Percentiles rank a stretch among this genome's conserved stretches.
These are phyloP conservation scores for Aspergillus hancockii DNA, from an alignment of 495 filamentous ascomycete genomes.

Conservation along the genomic window DNA sequence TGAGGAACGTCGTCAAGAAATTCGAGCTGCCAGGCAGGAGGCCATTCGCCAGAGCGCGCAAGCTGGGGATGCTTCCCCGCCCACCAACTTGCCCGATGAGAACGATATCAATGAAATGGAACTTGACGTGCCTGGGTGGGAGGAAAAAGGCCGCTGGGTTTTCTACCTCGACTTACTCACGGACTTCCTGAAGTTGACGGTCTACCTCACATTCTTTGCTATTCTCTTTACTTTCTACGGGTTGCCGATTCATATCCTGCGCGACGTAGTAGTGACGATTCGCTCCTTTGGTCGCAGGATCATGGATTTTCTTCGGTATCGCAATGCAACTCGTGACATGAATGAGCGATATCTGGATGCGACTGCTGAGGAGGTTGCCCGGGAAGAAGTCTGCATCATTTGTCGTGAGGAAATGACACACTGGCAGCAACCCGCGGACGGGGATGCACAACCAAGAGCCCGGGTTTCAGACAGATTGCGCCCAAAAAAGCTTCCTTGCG, in stretches of 20 bases:
- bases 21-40: constrained; percentile 61
- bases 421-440: constrained; percentile 49
- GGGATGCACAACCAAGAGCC: constrained; percentile 35
- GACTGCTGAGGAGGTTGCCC: constrained; percentile 76
- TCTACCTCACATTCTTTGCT: constrained; percentile 89
- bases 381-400: constrained; percentile 95
- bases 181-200: constrained; percentile 85
- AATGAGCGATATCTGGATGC: constrained; percentile 89
- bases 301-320: constrained; percentile 81
- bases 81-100: constrained; percentile 56
- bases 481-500: constrained; percentile 94
- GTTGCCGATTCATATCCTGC: constrained; percentile 91
- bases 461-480: constrained; percentile 75
- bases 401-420: constrained; percentile 94
- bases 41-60: constrained; percentile 44
- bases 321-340: constrained; percentile 89
- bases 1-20: constrained; percentile 65
- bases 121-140: constrained; percentile 93
- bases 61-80: constrained; percentile 31
- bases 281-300: constrained; percentile 88
- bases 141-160: constrained; percentile 91
- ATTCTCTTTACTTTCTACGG: constrained; percentile 93
- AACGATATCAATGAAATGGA: constrained; percentile 90
- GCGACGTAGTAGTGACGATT: constrained; percentile 91
- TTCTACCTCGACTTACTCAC: constrained; percentile 86